Evolutionary conservation across 345 rosid genomes (phyloP).

Genomic region (Eucalyptus cladocalyx): DNA sequence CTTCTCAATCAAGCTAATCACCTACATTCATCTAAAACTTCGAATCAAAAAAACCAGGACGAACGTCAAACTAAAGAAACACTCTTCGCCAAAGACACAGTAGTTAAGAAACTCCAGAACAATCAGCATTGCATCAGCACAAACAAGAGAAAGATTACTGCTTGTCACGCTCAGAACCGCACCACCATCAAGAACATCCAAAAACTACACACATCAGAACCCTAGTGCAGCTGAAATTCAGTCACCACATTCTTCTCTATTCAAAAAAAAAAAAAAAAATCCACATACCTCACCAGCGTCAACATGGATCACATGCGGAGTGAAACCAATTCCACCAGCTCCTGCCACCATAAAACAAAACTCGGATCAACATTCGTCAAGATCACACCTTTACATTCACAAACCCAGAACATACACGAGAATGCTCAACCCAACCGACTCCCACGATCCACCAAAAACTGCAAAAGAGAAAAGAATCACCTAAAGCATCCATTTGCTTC

Average conservation of each 20-base stretch:
- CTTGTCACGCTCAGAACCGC: not conserved
- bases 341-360: constrained; percentile 24
- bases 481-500: constrained; percentile 89
- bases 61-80: not conserved
- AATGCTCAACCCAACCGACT: not conserved
- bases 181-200: not conserved
- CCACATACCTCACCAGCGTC: constrained; percentile 75
- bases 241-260: not conserved
- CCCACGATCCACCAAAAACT: not conserved
- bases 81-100: not conserved
- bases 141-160: not conserved
- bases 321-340: constrained; percentile 84
- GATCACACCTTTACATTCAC: not conserved
- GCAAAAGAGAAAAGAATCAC: constrained; percentile 8
- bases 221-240: not conserved
- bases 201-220: not conserved
- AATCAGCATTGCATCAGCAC: not conserved
- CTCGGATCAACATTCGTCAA: not conserved
- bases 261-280: not conserved
- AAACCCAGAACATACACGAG: not conserved
- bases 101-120: not conserved
- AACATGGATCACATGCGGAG: constrained; percentile 90
- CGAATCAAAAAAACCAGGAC: not conserved
- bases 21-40: not conserved
- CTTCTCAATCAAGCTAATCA: not conserved